These are phyloP conservation scores for Mycotypha africana DNA, from an alignment of 371 early-diverging fungal genomes.

Conservation along the genomic window DNA sequence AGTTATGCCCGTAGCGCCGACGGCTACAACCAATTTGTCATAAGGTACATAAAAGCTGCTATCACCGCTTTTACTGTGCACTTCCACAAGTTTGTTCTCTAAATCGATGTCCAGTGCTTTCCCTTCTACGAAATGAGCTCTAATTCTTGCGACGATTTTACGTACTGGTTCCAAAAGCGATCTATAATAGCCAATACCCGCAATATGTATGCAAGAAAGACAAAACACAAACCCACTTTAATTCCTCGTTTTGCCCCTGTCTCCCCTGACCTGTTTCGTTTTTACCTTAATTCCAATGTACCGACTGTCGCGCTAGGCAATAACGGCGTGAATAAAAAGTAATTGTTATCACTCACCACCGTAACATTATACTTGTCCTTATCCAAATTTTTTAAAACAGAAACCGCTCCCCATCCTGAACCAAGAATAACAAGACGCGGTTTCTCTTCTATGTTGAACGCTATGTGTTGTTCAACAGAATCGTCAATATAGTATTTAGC, in stretches of 20 bases:
- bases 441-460: conserved; percentile 27
- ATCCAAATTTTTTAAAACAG: conserved; percentile 57
- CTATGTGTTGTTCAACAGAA: neutral
- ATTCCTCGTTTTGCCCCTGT: too few relatives aligned
- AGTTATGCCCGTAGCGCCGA: conserved; percentile 77
- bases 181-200: conserved; percentile 20
- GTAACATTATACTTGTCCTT: conserved; percentile 71
- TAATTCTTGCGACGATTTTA: conserved; percentile 47
- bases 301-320: conserved; percentile 78
- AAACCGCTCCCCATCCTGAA: conserved; percentile 72
- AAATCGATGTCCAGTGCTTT: conserved; percentile 65
- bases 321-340: conserved; percentile 86
- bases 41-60: conserved; percentile 59
- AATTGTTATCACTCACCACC: conserved; percentile 64
- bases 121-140: conserved; percentile 54
- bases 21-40: conserved; percentile 78
- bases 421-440: conserved; percentile 73
- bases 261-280: too few relatives aligned
- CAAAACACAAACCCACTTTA: too few relatives aligned
- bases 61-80: conserved; percentile 24
- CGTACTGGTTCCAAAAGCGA: conserved; percentile 72
- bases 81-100: conserved; percentile 53
- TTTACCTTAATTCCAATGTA: conserved; percentile 71
- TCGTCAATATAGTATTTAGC: conserved; percentile 28
- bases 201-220: too few relatives aligned